Evolutionary conservation across 2,329 filamentous ascomycete species (phyloP).

Genomic region (Chrysoporthe cubensis): DNA sequence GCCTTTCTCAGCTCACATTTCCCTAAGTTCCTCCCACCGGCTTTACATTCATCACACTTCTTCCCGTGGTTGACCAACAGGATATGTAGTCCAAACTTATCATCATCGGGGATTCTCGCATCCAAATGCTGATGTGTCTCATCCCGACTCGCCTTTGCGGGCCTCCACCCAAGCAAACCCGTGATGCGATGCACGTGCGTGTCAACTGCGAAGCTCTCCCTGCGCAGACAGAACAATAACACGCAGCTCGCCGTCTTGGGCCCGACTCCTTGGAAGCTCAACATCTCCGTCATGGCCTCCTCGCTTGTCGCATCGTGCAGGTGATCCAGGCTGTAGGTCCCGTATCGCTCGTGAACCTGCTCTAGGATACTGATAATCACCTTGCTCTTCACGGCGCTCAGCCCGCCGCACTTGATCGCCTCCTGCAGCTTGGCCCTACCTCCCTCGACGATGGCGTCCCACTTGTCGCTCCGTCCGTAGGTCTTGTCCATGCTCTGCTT

Average conservation of each 20-base stretch:
- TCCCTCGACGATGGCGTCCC: conserved; percentile 46
- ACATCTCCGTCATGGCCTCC: conserved; percentile 54
- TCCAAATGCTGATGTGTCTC: conserved; percentile 56
- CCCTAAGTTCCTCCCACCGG: conserved; percentile 45
- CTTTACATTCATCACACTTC: conserved; percentile 49
- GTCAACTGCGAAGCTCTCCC: conserved; percentile 56
- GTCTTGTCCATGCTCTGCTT: conserved; percentile 50
- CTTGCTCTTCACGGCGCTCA: conserved; percentile 73
- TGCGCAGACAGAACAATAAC: conserved; percentile 52
- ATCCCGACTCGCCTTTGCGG: conserved; percentile 44
- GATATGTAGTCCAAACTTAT: conserved; percentile 56
- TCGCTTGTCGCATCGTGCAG: conserved; percentile 47
- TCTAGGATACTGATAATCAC: conserved; percentile 71
- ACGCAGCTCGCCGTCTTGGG: conserved; percentile 60
- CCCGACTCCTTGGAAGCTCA: conserved; percentile 55
- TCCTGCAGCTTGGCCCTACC: conserved; percentile 49
- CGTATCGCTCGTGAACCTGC: conserved; percentile 58
- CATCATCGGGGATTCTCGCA: conserved; percentile 48
- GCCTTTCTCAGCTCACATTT: conserved; percentile 47
- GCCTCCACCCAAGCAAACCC: conserved; percentile 54
- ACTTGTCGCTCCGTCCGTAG: conserved; percentile 49
- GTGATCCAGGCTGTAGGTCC: conserved; percentile 53
- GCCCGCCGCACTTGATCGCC: conserved; percentile 72
- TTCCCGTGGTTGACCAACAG: conserved; percentile 53
- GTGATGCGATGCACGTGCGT: conserved; percentile 57